Conservation (phyloP, 2,329 filamentous ascomycete species). For the Nemania sp. region DNA sequence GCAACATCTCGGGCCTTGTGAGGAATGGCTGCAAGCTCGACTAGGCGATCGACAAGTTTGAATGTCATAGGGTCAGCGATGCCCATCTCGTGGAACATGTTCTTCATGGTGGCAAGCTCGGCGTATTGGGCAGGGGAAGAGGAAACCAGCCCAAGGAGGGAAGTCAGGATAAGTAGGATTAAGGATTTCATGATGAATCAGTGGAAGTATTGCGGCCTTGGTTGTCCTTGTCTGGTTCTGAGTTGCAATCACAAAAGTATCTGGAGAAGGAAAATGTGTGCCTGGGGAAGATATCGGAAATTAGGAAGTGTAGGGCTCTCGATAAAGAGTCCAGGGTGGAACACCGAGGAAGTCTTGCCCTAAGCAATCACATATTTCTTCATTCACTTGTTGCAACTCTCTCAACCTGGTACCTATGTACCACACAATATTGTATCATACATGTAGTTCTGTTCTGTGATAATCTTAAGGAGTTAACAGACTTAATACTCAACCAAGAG, state of each 20-base stretch:
- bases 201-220: neutral
- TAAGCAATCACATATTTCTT: neutral
- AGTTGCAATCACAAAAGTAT: neutral
- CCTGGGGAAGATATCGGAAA: neutral
- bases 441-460: too few relatives aligned
- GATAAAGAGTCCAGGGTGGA: neutral
- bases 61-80: slow-evolving; percentile 5
- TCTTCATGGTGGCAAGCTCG: slow-evolving; percentile 2
- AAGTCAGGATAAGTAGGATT: neutral
- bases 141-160: neutral
- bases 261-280: neutral
- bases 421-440: too few relatives aligned
- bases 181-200: neutral
- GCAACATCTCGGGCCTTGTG: neutral
- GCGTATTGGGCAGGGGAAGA: neutral
- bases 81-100: slow-evolving; percentile 6
- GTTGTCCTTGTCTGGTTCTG: neutral
- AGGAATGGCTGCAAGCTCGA: neutral
- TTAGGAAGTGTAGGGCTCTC: neutral
- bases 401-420: too few relatives aligned
- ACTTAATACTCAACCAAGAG: too few relatives aligned
- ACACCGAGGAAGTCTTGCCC: neutral
- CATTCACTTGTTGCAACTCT: neutral
- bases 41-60: slow-evolving; percentile 9
- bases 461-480: too few relatives aligned